Evolutionary conservation across 2,329 filamentous ascomycete species (phyloP).

Genomic region (Penicillium sp.): DNA sequence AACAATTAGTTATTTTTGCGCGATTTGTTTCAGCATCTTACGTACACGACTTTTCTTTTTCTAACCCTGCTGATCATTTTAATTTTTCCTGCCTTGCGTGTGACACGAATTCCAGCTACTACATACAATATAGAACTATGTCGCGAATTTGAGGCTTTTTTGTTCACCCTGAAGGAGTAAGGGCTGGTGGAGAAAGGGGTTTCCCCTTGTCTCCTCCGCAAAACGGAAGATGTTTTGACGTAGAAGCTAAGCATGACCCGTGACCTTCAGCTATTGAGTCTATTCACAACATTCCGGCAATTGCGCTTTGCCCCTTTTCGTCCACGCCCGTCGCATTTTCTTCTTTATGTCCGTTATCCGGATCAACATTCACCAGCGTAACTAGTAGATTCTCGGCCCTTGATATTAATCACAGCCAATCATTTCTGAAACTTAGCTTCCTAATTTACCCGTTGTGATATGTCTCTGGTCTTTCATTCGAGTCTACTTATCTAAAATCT

Average conservation of each 20-base stretch:
- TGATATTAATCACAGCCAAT: constrained; percentile 10
- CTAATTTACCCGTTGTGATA: constrained; percentile 24
- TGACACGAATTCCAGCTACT: constrained; percentile 11
- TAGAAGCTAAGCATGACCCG: background rate
- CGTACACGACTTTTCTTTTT: constrained; percentile 9
- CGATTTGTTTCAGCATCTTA: constrained; percentile 15
- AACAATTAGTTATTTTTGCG: constrained; percentile 15
- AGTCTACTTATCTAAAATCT: constrained; percentile 9
- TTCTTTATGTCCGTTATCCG: constrained; percentile 7
- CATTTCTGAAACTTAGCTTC: constrained; percentile 17
- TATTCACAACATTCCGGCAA: constrained; percentile 3
- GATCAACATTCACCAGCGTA: constrained; percentile 20
- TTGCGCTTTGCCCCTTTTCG: constrained; percentile 4
- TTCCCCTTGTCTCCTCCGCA: constrained; percentile 13
- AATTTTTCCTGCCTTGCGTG: constrained; percentile 7
- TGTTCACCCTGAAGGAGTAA: constrained; percentile 12
- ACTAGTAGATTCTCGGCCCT: constrained; percentile 1
- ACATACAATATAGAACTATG: constrained; percentile 13
- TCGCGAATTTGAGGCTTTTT: constrained; percentile 8
- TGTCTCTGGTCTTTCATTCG: constrained; percentile 6
- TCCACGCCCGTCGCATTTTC: constrained; percentile 7
- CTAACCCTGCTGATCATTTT: constrained; percentile 14
- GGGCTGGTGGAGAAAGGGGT: constrained; percentile 15
- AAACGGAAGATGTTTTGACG: background rate
- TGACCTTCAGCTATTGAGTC: background rate